Evolutionary conservation across 106 monocot species (phyloP).

Genomic region (Dendrobium nobile): DNA sequence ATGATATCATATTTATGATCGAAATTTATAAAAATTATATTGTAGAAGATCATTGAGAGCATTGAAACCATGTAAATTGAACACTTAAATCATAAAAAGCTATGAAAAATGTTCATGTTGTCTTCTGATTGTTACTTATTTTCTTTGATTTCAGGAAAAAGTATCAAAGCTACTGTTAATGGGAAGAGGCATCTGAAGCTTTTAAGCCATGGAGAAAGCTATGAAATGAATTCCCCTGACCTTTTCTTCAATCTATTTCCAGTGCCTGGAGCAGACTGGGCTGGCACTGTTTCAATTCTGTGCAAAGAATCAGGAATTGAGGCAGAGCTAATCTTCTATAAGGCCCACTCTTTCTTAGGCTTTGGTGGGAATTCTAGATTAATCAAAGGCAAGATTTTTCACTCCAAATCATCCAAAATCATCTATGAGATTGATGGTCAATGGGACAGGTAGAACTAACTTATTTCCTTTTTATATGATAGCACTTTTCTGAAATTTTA

Average conservation of each 20-base stretch:
- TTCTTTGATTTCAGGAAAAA: slow-evolving; percentile 32
- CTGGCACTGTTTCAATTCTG: slow-evolving; percentile 45
- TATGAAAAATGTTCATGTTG: no score
- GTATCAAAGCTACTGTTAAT: slow-evolving; percentile 50
- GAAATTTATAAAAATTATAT: no score
- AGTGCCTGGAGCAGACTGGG: slow-evolving; percentile 54
- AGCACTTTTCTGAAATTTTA: slow-evolving; percentile 43
- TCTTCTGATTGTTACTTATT: background rate
- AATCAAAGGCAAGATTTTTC: slow-evolving; percentile 59
- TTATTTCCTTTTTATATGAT: background rate
- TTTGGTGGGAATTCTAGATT: slow-evolving; percentile 59
- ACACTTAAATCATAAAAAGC: no score
- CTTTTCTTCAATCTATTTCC: slow-evolving; percentile 71
- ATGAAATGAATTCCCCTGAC: slow-evolving; percentile 71
- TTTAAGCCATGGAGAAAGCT: slow-evolving; percentile 47
- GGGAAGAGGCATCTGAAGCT: slow-evolving; percentile 69
- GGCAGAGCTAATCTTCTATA: slow-evolving; percentile 56
- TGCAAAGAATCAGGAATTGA: slow-evolving; percentile 68
- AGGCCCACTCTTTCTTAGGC: slow-evolving; percentile 51
- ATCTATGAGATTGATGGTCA: slow-evolving; percentile 75
- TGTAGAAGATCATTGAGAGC: no score
- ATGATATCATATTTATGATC: no score
- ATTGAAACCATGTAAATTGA: background rate
- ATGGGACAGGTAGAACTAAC: slow-evolving; percentile 63
- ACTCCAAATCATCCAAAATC: slow-evolving; percentile 25